These are phyloP conservation scores for Melocanna baccifera DNA, from an alignment of 176 grass and related monocot species.

Conservation along the genomic window DNA sequence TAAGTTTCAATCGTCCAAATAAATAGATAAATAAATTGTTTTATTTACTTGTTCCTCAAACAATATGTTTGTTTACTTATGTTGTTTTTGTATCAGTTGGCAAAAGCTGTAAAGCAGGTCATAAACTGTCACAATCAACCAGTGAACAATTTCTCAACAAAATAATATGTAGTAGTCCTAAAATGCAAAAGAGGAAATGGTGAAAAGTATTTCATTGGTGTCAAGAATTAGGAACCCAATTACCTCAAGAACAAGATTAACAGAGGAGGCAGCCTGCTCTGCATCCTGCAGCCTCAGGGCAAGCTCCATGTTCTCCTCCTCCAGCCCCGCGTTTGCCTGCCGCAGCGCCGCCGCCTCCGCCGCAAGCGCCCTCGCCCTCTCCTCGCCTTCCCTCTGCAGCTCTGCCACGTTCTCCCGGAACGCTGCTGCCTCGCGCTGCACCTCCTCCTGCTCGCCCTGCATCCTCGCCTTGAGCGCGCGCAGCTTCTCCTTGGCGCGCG, in stretches of 20 bases:
- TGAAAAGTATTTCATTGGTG: not conserved
- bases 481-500: conserved; percentile 49
- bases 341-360: conserved; percentile 52
- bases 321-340: conserved; percentile 50
- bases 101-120: not conserved
- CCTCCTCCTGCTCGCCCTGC: conserved; percentile 30
- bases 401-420: conserved; percentile 34
- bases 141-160: not conserved
- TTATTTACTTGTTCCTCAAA: not conserved
- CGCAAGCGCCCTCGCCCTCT: conserved; percentile 37
- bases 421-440: conserved; percentile 21
- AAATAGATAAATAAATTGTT: not conserved
- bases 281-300: conserved; percentile 47
- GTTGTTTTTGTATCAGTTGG: not conserved
- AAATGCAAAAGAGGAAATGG: not conserved
- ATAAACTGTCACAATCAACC: not conserved
- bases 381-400: conserved; percentile 28
- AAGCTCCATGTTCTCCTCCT: conserved; percentile 65
- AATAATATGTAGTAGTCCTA: not conserved
- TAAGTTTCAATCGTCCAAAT: not conserved
- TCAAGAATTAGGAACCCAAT: not conserved
- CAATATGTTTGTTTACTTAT: not conserved
- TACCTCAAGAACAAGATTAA: conserved; percentile 42
- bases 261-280: conserved; percentile 32
- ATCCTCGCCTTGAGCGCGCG: conserved; percentile 33